These are phyloP conservation scores for Pseudofabraea citricarpa DNA, from an alignment of 2,329 filamentous ascomycete species.

Conservation along the genomic window DNA sequence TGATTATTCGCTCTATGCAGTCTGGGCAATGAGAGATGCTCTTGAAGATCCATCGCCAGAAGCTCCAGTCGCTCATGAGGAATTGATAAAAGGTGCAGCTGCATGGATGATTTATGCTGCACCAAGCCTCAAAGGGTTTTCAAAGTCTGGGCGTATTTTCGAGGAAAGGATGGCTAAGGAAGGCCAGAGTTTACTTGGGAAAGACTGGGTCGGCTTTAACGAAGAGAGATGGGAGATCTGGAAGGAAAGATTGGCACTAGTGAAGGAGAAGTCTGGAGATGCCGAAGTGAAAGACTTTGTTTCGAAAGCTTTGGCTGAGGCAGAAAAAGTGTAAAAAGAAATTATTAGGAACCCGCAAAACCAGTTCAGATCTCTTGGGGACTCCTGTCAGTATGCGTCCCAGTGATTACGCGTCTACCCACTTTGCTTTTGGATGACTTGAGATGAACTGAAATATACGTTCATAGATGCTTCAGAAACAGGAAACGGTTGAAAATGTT, in stretches of 20 bases:
- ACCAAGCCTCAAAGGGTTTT: neutral
- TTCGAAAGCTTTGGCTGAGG: too few species aligned
- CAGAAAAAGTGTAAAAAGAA: too few species aligned
- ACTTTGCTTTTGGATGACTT: too few species aligned
- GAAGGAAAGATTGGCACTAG: neutral
- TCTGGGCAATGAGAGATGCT: neutral
- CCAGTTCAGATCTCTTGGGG: too few species aligned
- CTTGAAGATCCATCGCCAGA: neutral
- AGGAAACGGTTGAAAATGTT: too few species aligned
- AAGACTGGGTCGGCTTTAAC: neutral
- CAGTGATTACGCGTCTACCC: too few species aligned
- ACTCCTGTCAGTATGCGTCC: too few species aligned
- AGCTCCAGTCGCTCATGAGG: neutral
- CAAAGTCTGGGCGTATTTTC: neutral
- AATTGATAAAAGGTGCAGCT: neutral
- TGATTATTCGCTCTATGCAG: neutral
- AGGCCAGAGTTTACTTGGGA: neutral
- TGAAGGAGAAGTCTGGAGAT: too few species aligned
- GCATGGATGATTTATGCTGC: neutral
- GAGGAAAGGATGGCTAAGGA: neutral
- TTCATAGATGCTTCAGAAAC: too few species aligned
- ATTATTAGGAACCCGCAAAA: too few species aligned
- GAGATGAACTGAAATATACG: too few species aligned
- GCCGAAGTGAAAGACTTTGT: too few species aligned
- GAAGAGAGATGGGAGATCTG: neutral